Base-by-base conservation (phyloP, 768 basidiomycete species). In the Zangia roseola region DNA sequence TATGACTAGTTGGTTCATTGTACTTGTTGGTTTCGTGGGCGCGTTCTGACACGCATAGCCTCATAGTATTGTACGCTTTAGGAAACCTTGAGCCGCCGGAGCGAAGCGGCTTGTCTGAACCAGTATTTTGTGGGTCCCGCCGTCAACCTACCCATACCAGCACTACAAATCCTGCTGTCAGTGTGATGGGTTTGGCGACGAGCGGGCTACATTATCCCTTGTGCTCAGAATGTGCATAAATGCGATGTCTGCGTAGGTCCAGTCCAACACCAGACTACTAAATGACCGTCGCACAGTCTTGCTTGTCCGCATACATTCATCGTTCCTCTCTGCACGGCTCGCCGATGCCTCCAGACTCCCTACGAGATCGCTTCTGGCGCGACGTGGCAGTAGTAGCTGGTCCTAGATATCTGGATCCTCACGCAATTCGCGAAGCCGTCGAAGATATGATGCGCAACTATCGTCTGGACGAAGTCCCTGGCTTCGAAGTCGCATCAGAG, bases 321-420 rank as follows among this genome's bases (percentile, higher is more conserved):
- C 50, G 2, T 46, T 47, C 28, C 21, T 12, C 17, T 30, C 17
- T 25, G 31, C 28, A 31, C 17, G n/a, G 10, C n/a, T 16, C 34
- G 5, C 23, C 34, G 6, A 63, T 65, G 63, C 17, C 56, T 34
- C 21, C 44, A 7, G 52, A 47, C 25, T 26, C 58, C 6, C 20
- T 64, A 20, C 59, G 45, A 6, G 58, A 60, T n/a, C 60, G 56
- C 30, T 64, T 60, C 26, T 64, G 63, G 63, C 54, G 53, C 43
- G 56, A 64, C 24, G 52, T 63, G 9, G 54, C 56, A 10, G 43
- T 43, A 5, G 58, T 37, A 10, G 36, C 40, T 10, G 53, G 48
- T 5, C 56, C 51, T 4, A 26, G 43, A 14, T 28, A 31, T 21
- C 7, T 48, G 17, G 58, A 56, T 30, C 57, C 60, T 12, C 28